A percentile compares a stretch with the other conserved stretches of the same genome.
These are phyloP conservation scores for Gloeopeniophorella convolvens DNA, from an alignment of 768 basidiomycete genomes.

Conservation along the genomic window DNA sequence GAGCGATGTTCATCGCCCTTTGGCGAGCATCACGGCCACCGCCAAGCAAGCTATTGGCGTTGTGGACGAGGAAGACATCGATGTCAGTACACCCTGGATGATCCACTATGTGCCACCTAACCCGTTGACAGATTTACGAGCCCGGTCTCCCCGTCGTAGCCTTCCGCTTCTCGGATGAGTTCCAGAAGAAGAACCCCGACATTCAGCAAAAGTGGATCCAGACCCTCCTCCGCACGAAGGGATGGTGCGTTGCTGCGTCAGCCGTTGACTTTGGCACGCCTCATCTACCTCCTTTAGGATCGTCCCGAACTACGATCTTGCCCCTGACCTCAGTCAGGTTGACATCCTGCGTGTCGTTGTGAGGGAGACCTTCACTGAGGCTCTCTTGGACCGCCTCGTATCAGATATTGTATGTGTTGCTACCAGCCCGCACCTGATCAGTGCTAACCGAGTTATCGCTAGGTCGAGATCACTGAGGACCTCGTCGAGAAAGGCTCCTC, in stretches of 20 bases:
- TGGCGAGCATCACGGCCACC: slow-evolving; percentile 22
- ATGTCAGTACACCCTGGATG: slow-evolving; percentile 34
- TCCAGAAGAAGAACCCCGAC: slow-evolving; percentile 45
- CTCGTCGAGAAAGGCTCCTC: slow-evolving; percentile 43
- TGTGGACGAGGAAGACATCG: slow-evolving; percentile 46
- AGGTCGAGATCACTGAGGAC: slow-evolving; percentile 62
- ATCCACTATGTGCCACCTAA: not conserved
- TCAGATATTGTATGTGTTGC: slow-evolving; percentile 52
- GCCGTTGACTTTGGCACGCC: not conserved
- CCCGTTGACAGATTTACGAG: slow-evolving; percentile 33
- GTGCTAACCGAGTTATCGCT: slow-evolving; percentile 1
- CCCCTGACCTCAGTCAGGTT: slow-evolving; percentile 42
- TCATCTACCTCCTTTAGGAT: slow-evolving; percentile 31
- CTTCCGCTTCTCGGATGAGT: slow-evolving; percentile 49
- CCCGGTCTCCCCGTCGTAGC: slow-evolving; percentile 49
- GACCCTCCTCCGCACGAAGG: slow-evolving; percentile 39
- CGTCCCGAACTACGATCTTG: slow-evolving; percentile 54
- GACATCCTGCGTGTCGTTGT: slow-evolving; percentile 62
- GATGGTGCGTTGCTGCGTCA: slow-evolving; percentile 31
- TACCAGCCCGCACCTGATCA: not conserved
- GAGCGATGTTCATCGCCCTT: slow-evolving; percentile 48
- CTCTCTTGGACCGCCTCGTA: slow-evolving; percentile 48
- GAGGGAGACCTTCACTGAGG: slow-evolving; percentile 47
- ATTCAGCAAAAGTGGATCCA: slow-evolving; percentile 57
- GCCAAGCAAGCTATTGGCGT: slow-evolving; percentile 29